Evolutionary conservation across 306 rosid species (phyloP), one percentile per base, ranked within the genome.

Genomic region (Urtica urens): DNA sequence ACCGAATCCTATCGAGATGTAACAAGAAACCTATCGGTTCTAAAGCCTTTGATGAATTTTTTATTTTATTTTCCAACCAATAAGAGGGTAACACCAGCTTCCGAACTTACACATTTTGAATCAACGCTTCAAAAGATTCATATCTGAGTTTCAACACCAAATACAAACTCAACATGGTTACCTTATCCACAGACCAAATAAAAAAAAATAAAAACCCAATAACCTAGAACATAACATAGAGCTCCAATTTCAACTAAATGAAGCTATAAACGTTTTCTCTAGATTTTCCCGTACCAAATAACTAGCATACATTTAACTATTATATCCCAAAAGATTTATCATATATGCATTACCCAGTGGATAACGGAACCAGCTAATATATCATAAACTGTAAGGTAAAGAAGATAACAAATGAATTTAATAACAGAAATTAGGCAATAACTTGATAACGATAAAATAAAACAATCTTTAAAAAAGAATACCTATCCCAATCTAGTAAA

Each of bases 381-480:
- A n/a, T n/a, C n/a, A n/a, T n/a, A 44, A 23, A 8, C 43, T 41
- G 19, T 35, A 30, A 50, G 28, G 14, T 39, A 23, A 26, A 39
- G 48, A 18, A 16, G 8, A 20, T 17, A 41, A n/a, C 51, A 4
- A 40, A 27, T 24, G 1, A 26, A 24, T 22, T 9, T 21, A 17
- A 12, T 24, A 25, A 15, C 16, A 6, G 6, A 6, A 13, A 22
- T 38, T 4, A 47, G 7, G 31, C 47, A 23, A 16, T 19, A 49
- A 16, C 39, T n/a, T 63, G 23, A 14, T 23, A 45, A 20, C 45
- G 42, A 62, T 24, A 46, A 38, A 10, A 29, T 14, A 51, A 19
- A 51, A 31, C 30, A 29, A 12, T 17, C 9, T 35, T 13, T 26
- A 40, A 11, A 58, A 38, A 6, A 40, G 6, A 55, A 38, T 25